Evolutionary conservation across 1,284 basidiomycete genomes (phyloP).

Genomic region (Cutaneotrichosporon cyanovorans): DNA sequence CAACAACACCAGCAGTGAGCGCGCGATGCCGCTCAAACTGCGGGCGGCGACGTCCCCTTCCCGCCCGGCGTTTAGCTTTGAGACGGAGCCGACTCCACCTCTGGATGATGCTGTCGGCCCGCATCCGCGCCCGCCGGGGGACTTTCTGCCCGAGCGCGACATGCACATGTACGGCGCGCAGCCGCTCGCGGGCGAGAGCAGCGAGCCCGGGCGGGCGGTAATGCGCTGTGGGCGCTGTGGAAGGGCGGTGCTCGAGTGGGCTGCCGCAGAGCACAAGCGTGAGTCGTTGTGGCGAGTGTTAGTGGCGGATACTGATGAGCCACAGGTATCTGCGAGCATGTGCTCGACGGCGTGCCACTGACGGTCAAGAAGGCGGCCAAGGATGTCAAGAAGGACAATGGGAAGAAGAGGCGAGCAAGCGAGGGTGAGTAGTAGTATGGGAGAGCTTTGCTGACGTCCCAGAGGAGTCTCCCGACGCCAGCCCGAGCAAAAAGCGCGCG

Average conservation of each 20-base stretch:
- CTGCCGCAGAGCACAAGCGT: constrained; percentile 69
- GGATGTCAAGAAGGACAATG: constrained; percentile 19
- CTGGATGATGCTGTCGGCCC: constrained; percentile 6
- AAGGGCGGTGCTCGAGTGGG: constrained; percentile 67
- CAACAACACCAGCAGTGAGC: neutral
- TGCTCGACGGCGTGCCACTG: constrained; percentile 49
- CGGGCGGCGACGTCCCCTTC: constrained; percentile 20
- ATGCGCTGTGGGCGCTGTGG: constrained; percentile 69
- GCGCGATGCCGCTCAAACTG: constrained; percentile 29
- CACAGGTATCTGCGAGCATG: constrained; percentile 57
- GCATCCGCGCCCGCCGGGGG: constrained; percentile 56
- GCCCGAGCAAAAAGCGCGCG: constrained; percentile 26
- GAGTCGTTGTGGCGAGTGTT: constrained; percentile 24
- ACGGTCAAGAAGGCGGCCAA: constrained; percentile 54
- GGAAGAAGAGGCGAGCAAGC: constrained; percentile 29
- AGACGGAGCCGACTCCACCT: constrained; percentile 9
- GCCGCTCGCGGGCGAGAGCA: constrained; percentile 51
- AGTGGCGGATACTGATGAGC: constrained; percentile 1
- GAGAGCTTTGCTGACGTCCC: neutral
- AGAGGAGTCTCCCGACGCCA: constrained; percentile 13
- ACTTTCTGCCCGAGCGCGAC: constrained; percentile 71
- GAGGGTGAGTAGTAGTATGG: constrained; percentile 27
- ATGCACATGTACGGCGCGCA: constrained; percentile 78
- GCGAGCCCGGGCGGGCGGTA: constrained; percentile 57
- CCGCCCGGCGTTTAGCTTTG: constrained; percentile 33